Evolutionary conservation across 2,329 filamentous ascomycete species (phyloP).

Genomic region (Lecanoromycetidae sp.): DNA sequence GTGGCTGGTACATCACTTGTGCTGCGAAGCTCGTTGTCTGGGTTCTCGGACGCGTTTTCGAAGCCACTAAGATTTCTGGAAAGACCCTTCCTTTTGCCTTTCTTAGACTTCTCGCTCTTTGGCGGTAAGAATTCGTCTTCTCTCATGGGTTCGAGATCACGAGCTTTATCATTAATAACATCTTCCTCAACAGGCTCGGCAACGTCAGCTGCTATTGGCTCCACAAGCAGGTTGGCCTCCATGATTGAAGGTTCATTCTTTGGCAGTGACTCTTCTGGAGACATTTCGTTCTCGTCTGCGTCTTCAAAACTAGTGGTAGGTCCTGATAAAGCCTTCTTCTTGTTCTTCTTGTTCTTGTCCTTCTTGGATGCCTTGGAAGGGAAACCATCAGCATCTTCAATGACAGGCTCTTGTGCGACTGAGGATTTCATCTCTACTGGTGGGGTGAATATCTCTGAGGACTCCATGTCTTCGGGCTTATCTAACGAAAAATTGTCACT

Average conservation of each 20-base stretch:
- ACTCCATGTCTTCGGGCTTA: neutral
- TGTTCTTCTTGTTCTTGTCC: constrained; percentile 17
- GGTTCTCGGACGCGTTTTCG: too few relatives aligned
- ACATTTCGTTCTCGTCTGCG: neutral
- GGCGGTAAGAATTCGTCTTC: neutral
- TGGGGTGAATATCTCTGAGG: neutral
- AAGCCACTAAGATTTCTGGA: constrained; percentile 2
- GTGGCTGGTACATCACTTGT: neutral
- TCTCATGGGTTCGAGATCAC: too few relatives aligned
- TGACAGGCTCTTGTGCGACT: neutral
- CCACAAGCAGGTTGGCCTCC: neutral
- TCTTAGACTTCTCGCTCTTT: constrained; percentile 11
- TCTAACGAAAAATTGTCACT: neutral
- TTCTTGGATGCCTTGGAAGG: constrained; percentile 22
- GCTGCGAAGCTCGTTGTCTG: too few relatives aligned
- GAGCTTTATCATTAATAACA: neutral
- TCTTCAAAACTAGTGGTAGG: neutral
- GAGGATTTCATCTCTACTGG: neutral
- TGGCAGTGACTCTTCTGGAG: neutral
- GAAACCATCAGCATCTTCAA: constrained; percentile 3
- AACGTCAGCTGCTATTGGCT: neutral
- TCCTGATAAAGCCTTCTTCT: neutral
- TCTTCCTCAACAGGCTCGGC: neutral
- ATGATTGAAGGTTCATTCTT: neutral
- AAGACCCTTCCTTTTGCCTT: constrained; percentile 15